Percentiles rank a stretch among this genome's conserved stretches.
phyloP scores from a whole-genome alignment of 2,329 filamentous ascomycete genomes.

The Fusarium bulbicola region DNA sequence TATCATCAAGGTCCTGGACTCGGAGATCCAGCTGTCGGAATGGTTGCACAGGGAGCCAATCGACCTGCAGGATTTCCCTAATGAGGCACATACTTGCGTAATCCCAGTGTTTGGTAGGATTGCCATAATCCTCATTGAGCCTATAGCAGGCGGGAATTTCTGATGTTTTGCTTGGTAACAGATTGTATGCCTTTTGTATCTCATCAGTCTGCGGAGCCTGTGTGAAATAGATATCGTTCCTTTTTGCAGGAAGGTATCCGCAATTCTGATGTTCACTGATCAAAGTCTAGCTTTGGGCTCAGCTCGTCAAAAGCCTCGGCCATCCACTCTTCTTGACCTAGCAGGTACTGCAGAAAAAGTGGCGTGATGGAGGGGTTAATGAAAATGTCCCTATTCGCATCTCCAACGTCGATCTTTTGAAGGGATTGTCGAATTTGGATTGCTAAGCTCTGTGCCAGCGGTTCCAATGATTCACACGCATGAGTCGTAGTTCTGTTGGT shows the following conservation, averaged over 20 bases:
- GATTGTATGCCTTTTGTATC: no score
- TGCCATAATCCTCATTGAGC: neutral
- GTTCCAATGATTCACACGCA: no score
- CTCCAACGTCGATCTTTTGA: no score
- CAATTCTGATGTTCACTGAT: neutral
- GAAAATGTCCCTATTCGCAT: neutral
- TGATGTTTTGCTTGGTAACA: accelerated
- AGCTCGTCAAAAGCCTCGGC: neutral
- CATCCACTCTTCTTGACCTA: neutral
- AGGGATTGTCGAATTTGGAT: no score
- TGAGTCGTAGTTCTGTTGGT: neutral
- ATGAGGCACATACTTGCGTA: no score
- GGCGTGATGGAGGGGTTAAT: neutral
- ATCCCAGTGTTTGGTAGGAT: no score
- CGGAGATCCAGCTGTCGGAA: neutral
- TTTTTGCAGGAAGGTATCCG: no score
- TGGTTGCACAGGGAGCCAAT: neutral
- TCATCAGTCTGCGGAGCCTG: no score
- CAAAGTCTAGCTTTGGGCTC: neutral
- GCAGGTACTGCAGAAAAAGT: neutral
- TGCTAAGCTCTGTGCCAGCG: no score
- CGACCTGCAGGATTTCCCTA: neutral
- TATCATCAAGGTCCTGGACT: neutral
- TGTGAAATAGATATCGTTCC: no score
- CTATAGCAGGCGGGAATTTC: neutral